A percentile compares a stretch with the other conserved stretches of the same genome.
Conservation (phyloP, 2,329 filamentous ascomycete species). For the Verticillium dahliae region DNA sequence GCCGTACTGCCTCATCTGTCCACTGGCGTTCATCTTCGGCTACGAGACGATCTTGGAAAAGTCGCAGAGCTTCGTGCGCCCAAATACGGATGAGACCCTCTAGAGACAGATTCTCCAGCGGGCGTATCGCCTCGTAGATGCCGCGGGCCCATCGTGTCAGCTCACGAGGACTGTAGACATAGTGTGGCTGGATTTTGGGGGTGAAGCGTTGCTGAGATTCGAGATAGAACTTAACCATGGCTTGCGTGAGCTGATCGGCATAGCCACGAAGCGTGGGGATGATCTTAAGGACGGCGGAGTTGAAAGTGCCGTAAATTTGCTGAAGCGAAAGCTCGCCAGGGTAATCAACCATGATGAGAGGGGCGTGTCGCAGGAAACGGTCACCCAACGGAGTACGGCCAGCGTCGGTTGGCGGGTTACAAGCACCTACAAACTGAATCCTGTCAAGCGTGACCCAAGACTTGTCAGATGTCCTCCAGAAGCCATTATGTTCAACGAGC, state of each 20-base stretch:
- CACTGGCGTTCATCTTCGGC: constrained; percentile 89
- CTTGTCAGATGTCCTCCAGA: constrained; percentile 97
- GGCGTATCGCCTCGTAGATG: constrained; percentile 92
- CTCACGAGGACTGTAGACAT: constrained; percentile 98
- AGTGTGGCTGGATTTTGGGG: constrained; percentile 93
- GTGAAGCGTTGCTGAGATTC: constrained; percentile 95
- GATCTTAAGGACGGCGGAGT: constrained; percentile 91
- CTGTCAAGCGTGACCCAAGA: constrained; percentile 96
- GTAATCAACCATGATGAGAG: constrained; percentile 99
- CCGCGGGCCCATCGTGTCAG: constrained; percentile 96
- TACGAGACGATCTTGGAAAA: constrained; percentile 97
- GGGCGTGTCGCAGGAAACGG: constrained; percentile 90
- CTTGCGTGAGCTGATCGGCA: constrained; percentile 85
- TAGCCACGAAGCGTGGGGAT: constrained; percentile 93
- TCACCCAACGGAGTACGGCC: constrained; percentile 91
- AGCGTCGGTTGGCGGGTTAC: constrained; percentile 95
- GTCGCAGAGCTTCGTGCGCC: constrained; percentile 91
- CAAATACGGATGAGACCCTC: constrained; percentile 95
- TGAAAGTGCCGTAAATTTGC: constrained; percentile 99
- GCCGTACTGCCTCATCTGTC: constrained; percentile 83
- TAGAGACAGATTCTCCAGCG: constrained; percentile 77
- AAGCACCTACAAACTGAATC: constrained; percentile 98
- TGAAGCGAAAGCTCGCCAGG: constrained; percentile 89
- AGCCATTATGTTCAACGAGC: constrained; percentile 96
- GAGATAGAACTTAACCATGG: constrained; percentile 95